These are phyloP conservation scores for Lecanicillium sp. DNA, from an alignment of 2,329 filamentous ascomycete genomes.

Conservation along the genomic window DNA sequence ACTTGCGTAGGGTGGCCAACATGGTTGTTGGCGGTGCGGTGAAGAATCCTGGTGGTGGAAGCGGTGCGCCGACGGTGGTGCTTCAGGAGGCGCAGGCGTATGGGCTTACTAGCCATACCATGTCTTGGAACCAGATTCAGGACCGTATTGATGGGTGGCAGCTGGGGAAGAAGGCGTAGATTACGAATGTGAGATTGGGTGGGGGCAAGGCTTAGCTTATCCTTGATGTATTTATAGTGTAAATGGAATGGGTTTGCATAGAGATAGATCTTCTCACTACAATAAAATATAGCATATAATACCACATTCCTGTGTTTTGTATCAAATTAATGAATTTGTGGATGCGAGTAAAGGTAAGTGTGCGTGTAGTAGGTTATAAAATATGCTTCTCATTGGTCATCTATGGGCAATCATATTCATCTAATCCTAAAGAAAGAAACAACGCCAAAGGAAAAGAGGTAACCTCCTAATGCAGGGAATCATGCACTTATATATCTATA, in stretches of 20 bases:
- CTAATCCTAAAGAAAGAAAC: neutral
- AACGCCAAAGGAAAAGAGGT: neutral
- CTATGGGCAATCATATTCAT: no score
- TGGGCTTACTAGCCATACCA: constrained; percentile 55
- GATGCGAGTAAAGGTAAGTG: no score
- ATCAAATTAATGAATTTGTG: no score
- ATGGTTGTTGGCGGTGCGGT: constrained; percentile 71
- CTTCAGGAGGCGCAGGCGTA: constrained; percentile 81
- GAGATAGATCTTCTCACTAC: no score
- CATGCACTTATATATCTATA: neutral
- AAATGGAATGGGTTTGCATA: no score
- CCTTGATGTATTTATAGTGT: neutral
- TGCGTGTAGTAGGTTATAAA: no score
- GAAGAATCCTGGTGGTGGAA: constrained; percentile 66
- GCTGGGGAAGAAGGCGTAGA: constrained; percentile 49
- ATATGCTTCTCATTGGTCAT: no score
- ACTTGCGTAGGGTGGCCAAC: constrained; percentile 73
- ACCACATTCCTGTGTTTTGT: no score
- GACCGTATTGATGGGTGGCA: constrained; percentile 77
- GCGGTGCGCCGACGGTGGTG: constrained; percentile 86
- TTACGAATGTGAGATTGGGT: neutral
- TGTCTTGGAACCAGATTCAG: constrained; percentile 86
- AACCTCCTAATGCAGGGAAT: neutral
- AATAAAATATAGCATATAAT: constrained; percentile 12
- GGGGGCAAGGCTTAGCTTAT: no score